These are phyloP conservation scores for Pseudogymnoascus sp. DNA, from an alignment of 2,329 filamentous ascomycete genomes.

Conservation along the genomic window DNA sequence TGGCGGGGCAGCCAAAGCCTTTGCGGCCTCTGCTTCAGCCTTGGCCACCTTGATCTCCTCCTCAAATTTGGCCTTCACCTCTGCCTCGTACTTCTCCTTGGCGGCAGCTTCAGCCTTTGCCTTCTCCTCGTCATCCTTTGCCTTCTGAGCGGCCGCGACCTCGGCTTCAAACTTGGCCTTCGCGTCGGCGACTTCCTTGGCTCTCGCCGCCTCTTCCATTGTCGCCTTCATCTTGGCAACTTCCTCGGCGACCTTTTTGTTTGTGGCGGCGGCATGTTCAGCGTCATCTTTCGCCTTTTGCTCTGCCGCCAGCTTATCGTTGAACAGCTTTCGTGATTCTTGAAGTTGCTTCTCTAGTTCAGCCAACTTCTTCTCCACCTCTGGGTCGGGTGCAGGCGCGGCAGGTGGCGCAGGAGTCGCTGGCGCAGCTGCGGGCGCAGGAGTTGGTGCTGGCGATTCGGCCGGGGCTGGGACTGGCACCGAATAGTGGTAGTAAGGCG, in stretches of 20 bases:
- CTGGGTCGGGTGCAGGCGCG: constrained; percentile 7
- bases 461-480: constrained; percentile 11
- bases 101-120: constrained; percentile 14
- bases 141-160: constrained; percentile 35
- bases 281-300: constrained; percentile 36
- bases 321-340: not conserved
- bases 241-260: constrained; percentile 35
- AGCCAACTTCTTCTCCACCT: constrained; percentile 11
- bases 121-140: constrained; percentile 27
- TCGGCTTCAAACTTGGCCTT: constrained; percentile 43
- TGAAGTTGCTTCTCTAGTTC: not conserved
- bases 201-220: constrained; percentile 42
- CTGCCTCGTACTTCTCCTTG: constrained; percentile 8
- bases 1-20: constrained; percentile 27
- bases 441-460: constrained; percentile 15
- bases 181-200: constrained; percentile 35
- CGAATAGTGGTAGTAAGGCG: constrained; percentile 13
- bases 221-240: constrained; percentile 40
- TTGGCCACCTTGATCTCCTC: constrained; percentile 24
- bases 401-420: constrained; percentile 5
- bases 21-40: constrained; percentile 31
- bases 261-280: constrained; percentile 40
- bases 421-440: constrained; percentile 11
- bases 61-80: constrained; percentile 29
- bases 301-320: constrained; percentile 26